Evolutionary conservation across 257 asterid species (phyloP), one percentile per base, ranked within the genome.

Genomic region (Penstemon davidsonii): DNA sequence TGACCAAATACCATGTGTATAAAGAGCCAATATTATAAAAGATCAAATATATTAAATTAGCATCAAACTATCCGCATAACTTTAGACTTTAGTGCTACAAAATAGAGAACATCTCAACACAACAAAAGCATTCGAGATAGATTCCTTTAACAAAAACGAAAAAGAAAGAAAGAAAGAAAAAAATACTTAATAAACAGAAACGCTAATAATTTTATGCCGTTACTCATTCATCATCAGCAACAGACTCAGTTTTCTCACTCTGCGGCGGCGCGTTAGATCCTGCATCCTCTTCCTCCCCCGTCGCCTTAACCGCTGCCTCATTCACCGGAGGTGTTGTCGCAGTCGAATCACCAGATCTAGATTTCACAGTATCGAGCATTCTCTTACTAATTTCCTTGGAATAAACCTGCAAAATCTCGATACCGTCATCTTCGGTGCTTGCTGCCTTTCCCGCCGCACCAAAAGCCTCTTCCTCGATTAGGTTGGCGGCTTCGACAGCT

Each of bases 381-480:
- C 88, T 81, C 80, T 84, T 83, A 59, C 97, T 86, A 64, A 90
- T 90, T 81, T 92, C 98, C 85, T 86, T 88, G 5, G 98, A 89
- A 61, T 92, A 92, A 19, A 84, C 74, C 88, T 88, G 89, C 75
- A 92, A 66, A 68, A 84, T 82, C 83, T 85, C 95, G 85, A 90
- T 82, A 76, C 96, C 97, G 15, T 85, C 96, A 41, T 82, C 91
- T 5, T 82, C 85, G 33, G 80, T 7, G 5, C 78, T 50, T 13
- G 82, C 83, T 1, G 83, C 59, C 10, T 74, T 68, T 0, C 81
- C 95, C 5, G 90, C 89, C 25, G 79, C 73, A 3, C 55, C 67
- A 65, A 79, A 90, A 0, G 98, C 95, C 79, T 92, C 88, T 67
- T 83, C 85, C 78, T 92, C 97, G 70, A 92, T 86, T 64, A 59